A percentile compares a stretch with the other conserved stretches of the same genome.
Conservation (phyloP, 129 eudicot species). For the Arctium lappa region DNA sequence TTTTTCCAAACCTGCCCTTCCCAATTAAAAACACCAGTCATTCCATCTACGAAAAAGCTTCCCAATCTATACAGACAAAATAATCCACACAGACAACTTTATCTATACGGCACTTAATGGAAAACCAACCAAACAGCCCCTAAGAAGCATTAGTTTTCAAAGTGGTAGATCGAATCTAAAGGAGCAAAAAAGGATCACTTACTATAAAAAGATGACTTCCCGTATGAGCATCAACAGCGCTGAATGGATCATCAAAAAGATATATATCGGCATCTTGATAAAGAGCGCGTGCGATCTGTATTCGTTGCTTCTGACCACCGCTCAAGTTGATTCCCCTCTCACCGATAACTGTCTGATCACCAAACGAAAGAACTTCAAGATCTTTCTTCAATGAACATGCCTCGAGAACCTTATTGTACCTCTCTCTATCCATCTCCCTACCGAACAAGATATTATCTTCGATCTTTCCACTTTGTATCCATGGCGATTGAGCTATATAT, state of each 20-base stretch:
- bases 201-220: conserved; percentile 47
- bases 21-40: too few relatives aligned
- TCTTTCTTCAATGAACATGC: conserved; percentile 42
- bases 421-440: conserved; percentile 25
- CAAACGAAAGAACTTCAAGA: conserved; percentile 39
- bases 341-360: conserved; percentile 42
- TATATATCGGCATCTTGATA: conserved; percentile 47
- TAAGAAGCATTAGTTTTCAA: too few relatives aligned
- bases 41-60: too few relatives aligned
- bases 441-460: conserved; percentile 48
- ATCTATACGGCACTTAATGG: too few relatives aligned
- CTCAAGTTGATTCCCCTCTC: conserved; percentile 45
- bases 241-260: conserved; percentile 47
- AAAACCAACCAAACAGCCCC: too few relatives aligned
- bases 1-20: too few relatives aligned
- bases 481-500: conserved; percentile 48
- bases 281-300: conserved; percentile 51
- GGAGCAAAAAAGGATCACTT: background rate
- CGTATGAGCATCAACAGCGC: conserved; percentile 58
- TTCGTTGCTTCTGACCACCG: conserved; percentile 46
- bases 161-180: background rate
- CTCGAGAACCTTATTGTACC: conserved; percentile 32
- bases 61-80: too few relatives aligned
- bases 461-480: conserved; percentile 48
- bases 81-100: too few relatives aligned